Percentiles rank a stretch among this genome's conserved stretches.
Conservation (phyloP, 345 rosid genomes). For the Eucalyptus marginata region DNA sequence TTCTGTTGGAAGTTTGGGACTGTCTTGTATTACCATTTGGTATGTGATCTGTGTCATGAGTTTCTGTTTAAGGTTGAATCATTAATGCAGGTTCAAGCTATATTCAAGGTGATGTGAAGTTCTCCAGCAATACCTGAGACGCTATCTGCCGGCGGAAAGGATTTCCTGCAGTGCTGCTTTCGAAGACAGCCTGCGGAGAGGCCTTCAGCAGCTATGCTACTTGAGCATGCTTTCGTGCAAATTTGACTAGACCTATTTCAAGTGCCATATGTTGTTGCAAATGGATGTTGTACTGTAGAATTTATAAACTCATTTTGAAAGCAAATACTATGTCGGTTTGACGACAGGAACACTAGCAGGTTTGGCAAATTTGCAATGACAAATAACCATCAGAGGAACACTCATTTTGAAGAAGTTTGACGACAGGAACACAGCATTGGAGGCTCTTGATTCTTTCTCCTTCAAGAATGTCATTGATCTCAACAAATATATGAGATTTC, state of each 20-base stretch:
- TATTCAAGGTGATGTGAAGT: conserved; percentile 81
- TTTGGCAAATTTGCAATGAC: too few relatives aligned
- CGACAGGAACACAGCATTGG: too few relatives aligned
- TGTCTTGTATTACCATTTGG: not conserved
- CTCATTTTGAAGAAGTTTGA: too few relatives aligned
- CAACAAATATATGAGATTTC: too few relatives aligned
- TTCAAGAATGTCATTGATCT: too few relatives aligned
- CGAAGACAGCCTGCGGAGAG: conserved; percentile 76
- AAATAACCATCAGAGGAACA: too few relatives aligned
- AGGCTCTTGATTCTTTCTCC: too few relatives aligned
- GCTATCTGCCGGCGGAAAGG: conserved; percentile 73
- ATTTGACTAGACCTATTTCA: not conserved
- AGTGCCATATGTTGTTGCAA: not conserved
- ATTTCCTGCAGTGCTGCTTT: conserved; percentile 66
- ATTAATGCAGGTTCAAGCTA: conserved; percentile 64
- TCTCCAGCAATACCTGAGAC: conserved; percentile 65
- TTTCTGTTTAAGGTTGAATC: not conserved
- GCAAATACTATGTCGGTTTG: too few relatives aligned
- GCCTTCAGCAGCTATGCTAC: conserved; percentile 56
- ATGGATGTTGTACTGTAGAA: not conserved
- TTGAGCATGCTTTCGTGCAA: conserved; percentile 62
- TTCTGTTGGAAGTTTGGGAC: not conserved
- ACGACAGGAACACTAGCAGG: too few relatives aligned
- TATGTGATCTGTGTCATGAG: not conserved
- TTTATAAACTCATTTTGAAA: too few relatives aligned